Evolutionary conservation across 208 protist species (phyloP), one percentile per base, ranked within the genome.

Genomic region (Crithidia thermophila): DNA sequence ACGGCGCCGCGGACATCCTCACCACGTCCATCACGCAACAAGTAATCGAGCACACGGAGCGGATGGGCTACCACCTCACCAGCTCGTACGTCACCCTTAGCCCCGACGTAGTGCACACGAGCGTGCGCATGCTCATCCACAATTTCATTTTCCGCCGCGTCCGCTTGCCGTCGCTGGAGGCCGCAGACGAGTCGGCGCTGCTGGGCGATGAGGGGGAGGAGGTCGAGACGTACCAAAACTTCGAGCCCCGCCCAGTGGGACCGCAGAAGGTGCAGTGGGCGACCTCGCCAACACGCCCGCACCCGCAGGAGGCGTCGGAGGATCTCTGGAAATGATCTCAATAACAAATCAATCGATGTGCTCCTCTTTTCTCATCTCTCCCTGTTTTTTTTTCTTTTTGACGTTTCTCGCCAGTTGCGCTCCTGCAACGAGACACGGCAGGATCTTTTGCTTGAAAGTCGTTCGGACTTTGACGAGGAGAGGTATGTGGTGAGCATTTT

Each of bases 11-110:
- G 0, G 90, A 92, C 57, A 80, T 95, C 31, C 73, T 95, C 18
- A 93, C 87, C 21, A 95, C 90, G 21, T 88, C 84, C 52, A 90
- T 95, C 73, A 86, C 77, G 30, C 90, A 95, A 76, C 86, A 92
- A 66, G 59, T 95, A 16, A 75, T 93, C 43, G 77, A 78, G 47
- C 90, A 95, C 81, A 95, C 90, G 25, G 86, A 95, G 64, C 13
- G 51, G 16, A 77, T 93, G 71, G 90, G 90, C n/a, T 93, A 95
- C 75, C 75, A 80, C 46, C 74, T 95, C 53, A 64, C 71, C 13
- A 81, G 74, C 56, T 92, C 85, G 4, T 93, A 95, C 72, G 77
- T 95, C 39, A 95, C 90, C 11, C 68, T 95, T 11, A 93, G 87
- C 66, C 90, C 86, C 1, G 90, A 95, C 58, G 84, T 91, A 2